Evolutionary conservation across 805 yeast genomes (phyloP).

Genomic region (Zygotorulaspora danielsina): DNA sequence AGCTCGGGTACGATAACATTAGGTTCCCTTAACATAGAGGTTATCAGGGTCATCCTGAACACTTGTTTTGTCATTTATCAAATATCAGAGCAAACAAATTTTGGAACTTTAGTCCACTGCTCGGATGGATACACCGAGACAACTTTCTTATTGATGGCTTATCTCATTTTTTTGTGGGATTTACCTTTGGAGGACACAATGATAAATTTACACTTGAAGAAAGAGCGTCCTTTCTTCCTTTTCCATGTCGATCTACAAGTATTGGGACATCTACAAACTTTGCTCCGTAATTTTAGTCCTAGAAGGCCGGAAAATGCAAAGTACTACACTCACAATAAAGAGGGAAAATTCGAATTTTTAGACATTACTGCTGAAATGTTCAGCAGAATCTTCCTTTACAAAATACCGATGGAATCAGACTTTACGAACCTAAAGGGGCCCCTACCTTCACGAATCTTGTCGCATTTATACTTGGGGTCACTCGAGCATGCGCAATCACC

Average conservation of each 20-base stretch:
- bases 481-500: constrained; percentile 74
- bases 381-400: constrained; percentile 34
- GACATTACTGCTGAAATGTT: constrained; percentile 32
- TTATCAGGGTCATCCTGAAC: constrained; percentile 67
- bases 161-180: constrained; percentile 63
- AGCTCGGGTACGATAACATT: constrained; percentile 79
- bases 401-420: constrained; percentile 27
- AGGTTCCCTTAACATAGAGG: constrained; percentile 63
- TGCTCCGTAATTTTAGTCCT: constrained; percentile 62
- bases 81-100: constrained; percentile 19
- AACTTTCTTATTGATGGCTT: constrained; percentile 68
- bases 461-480: constrained; percentile 82
- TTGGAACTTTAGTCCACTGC: constrained; percentile 62
- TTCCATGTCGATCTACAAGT: constrained; percentile 72
- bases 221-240: constrained; percentile 77
- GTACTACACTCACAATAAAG: background rate
- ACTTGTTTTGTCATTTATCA: constrained; percentile 47
- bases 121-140: constrained; percentile 93
- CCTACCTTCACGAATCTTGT: constrained; percentile 76
- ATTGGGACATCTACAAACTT: constrained; percentile 57
- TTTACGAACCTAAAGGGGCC: constrained; percentile 50
- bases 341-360: constrained; percentile 10
- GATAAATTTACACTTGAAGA: constrained; percentile 54
- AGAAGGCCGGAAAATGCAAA: constrained; percentile 17
- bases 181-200: constrained; percentile 60